phyloP scores from a whole-genome alignment of 768 basidiomycete species.

The Chalciporus pseudorubinellus region DNA sequence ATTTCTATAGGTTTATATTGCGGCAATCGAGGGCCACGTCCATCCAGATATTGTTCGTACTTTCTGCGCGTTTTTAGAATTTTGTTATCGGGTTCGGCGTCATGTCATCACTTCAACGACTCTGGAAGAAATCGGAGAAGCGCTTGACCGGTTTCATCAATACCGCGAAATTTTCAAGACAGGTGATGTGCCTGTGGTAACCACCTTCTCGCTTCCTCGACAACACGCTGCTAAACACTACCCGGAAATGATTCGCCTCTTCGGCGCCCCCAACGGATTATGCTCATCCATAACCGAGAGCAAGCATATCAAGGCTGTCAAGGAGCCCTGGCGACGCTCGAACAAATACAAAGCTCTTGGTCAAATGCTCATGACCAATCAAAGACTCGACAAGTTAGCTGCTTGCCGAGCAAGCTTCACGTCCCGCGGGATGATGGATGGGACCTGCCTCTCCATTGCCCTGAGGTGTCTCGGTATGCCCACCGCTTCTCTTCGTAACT shows the following conservation, averaged over 20 bases:
- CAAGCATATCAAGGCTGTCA: too few relatives aligned
- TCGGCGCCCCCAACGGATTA: too few relatives aligned
- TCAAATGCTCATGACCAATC: conserved; percentile 32
- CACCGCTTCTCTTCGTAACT: too few relatives aligned
- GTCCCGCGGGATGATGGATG: conserved; percentile 19
- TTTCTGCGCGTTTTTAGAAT: conserved; percentile 25
- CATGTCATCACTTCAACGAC: conserved; percentile 17
- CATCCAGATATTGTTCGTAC: conserved; percentile 14
- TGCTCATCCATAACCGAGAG: too few relatives aligned
- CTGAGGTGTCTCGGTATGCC: neutral
- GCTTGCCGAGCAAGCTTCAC: conserved; percentile 19
- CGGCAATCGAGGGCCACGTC: conserved; percentile 24
- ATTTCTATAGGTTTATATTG: conserved; percentile 32
- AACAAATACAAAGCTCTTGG: conserved; percentile 20
- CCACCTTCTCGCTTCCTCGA: conserved; percentile 26
- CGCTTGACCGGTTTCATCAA: conserved; percentile 21
- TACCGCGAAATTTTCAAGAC: conserved; percentile 17
- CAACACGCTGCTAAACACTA: too few relatives aligned
- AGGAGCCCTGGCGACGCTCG: conserved; percentile 32
- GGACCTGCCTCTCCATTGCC: neutral
- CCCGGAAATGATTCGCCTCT: too few relatives aligned
- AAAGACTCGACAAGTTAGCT: conserved; percentile 27
- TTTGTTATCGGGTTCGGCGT: conserved; percentile 30
- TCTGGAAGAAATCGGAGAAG: conserved; percentile 17
- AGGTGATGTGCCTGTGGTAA: conserved; percentile 8